phyloP scores from a whole-genome alignment of 768 basidiomycete species.

The Termitomyces sp. region DNA sequence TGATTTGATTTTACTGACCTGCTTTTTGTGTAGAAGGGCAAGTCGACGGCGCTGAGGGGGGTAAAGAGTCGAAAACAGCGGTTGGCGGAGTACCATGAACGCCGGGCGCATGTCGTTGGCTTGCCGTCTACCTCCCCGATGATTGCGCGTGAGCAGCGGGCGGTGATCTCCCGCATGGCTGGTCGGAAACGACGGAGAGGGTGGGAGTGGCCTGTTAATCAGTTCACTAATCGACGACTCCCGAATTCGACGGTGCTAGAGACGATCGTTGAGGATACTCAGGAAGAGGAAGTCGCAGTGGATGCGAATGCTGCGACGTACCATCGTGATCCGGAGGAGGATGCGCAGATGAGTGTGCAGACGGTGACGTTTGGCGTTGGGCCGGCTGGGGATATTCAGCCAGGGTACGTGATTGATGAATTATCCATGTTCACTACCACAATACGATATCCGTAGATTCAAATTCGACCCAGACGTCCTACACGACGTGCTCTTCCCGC shows the following conservation, averaged over 20 bases:
- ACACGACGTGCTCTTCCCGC: conserved; percentile 42
- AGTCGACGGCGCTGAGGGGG: conserved; percentile 46
- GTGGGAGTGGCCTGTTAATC: conserved; percentile 28
- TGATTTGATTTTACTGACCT: background rate
- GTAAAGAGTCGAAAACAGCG: conserved; percentile 64
- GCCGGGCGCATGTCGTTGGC: conserved; percentile 48
- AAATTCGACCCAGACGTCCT: conserved; percentile 48
- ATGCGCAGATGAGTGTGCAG: conserved; percentile 38
- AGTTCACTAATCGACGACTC: conserved; percentile 19
- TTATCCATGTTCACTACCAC: background rate
- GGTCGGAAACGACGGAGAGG: conserved; percentile 42
- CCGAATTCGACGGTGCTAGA: conserved; percentile 40
- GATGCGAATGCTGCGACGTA: conserved; percentile 23
- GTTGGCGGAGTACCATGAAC: conserved; percentile 61
- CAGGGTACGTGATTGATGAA: conserved; percentile 36
- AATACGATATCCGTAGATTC: conserved; percentile 31
- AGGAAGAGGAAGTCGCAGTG: too few species aligned
- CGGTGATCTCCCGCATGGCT: conserved; percentile 28
- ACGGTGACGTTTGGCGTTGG: conserved; percentile 48
- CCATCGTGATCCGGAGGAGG: conserved; percentile 33
- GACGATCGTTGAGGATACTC: conserved; percentile 32
- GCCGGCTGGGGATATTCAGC: conserved; percentile 31
- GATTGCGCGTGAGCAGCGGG: background rate
- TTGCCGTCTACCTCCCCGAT: conserved; percentile 14
- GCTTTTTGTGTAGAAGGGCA: conserved; percentile 37